Evolutionary conservation across 192 early-diverging fungal genomes (phyloP).

Genomic region (Allomyces arbusculus): DNA sequence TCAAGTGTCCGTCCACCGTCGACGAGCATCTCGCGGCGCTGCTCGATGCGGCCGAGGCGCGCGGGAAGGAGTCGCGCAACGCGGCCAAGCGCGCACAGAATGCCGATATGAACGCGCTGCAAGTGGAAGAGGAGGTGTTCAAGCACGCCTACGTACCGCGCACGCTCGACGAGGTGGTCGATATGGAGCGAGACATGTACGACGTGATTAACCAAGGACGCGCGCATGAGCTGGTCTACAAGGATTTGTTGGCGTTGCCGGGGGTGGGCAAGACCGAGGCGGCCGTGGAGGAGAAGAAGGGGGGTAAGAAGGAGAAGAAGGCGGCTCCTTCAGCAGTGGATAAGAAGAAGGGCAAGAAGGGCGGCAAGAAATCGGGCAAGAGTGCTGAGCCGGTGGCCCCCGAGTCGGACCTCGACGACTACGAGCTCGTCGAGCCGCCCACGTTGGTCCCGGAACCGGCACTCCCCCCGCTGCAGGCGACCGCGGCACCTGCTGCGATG

Average conservation of each 20-base stretch:
- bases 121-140: conserved; percentile 76
- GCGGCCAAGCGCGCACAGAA: not conserved
- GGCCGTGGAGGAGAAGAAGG: not conserved
- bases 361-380: not conserved
- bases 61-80: not conserved
- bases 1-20: not conserved
- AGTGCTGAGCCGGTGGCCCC: not conserved
- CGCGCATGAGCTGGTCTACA: not conserved
- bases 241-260: conserved; percentile 1
- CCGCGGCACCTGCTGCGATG: too few species aligned
- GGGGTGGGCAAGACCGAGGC: not conserved
- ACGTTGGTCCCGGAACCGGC: too few species aligned
- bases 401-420: not conserved
- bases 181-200: conserved; percentile 62
- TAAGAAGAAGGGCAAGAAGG: conserved; percentile 9
- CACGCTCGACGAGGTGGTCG: conserved; percentile 72
- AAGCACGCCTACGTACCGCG: conserved; percentile 76
- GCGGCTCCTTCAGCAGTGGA: conserved; percentile 4
- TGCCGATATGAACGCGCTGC: not conserved
- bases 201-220: conserved; percentile 19
- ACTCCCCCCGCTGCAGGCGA: too few species aligned
- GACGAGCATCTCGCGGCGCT: conserved; percentile 2
- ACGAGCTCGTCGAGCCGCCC: not conserved
- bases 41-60: not conserved
- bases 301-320: not conserved